Percentiles rank a stretch among this genome's conserved stretches.
Conservation (phyloP, 1,139 yeast species). For the Pneumocystis canis region DNA sequence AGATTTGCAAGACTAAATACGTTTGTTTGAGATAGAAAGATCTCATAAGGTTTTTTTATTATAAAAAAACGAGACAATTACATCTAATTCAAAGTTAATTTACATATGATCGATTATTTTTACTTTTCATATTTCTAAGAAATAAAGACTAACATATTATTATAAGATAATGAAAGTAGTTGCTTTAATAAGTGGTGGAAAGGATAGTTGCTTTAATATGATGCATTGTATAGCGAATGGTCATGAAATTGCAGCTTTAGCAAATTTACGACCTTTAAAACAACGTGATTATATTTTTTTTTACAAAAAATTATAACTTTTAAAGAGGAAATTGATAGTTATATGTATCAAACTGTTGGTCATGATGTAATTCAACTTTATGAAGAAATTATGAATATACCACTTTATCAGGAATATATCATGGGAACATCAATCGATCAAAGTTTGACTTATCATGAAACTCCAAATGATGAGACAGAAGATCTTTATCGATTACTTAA, state of each 20-base stretch:
- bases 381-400: conserved; percentile 58
- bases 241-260: conserved; percentile 72
- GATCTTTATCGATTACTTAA: conserved; percentile 46
- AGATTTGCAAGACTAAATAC: background rate
- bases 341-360: conserved; percentile 98
- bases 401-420: conserved; percentile 61
- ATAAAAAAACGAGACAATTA: background rate
- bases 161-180: conserved; percentile 57
- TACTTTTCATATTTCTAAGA: too few relatives aligned
- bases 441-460: conserved; percentile 47
- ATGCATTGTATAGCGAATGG: conserved; percentile 70
- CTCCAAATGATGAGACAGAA: conserved; percentile 71
- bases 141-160: background rate
- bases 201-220: conserved; percentile 83
- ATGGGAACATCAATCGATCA: conserved; percentile 50
- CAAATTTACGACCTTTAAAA: conserved; percentile 56
- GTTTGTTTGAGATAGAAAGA: background rate
- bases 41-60: background rate
- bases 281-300: background rate
- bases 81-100: background rate
- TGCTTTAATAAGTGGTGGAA: conserved; percentile 88
- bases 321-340: conserved; percentile 64
- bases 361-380: conserved; percentile 60
- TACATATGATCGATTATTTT: too few relatives aligned
- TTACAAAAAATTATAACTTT: background rate